phyloP scores from a whole-genome alignment of 495 filamentous ascomycete species.

The Daldinia loculata region DNA sequence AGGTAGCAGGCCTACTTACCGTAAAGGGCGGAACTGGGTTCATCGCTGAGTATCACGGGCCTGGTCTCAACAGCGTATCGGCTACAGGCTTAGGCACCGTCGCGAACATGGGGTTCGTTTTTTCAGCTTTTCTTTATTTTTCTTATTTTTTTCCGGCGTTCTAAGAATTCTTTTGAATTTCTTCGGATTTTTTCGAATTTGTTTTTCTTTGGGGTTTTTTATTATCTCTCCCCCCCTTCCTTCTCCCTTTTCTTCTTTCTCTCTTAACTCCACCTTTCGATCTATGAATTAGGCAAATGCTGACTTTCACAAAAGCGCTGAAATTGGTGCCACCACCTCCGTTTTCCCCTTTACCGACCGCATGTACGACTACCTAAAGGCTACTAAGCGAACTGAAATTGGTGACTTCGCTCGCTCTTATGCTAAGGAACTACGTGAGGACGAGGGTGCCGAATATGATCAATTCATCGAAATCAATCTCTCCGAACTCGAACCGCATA shows the following conservation, averaged over 20 bases:
- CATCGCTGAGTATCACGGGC: slow-evolving; percentile 94
- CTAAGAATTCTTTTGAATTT: background rate
- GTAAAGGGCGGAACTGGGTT: slow-evolving; percentile 98
- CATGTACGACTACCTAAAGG: slow-evolving; percentile 93
- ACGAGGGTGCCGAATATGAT: slow-evolving; percentile 96
- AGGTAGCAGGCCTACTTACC: slow-evolving; percentile 95
- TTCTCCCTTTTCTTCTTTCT: background rate
- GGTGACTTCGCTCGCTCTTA: slow-evolving; percentile 89
- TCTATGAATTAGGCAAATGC: no score
- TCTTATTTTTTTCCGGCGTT: background rate
- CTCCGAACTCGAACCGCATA: slow-evolving; percentile 92
- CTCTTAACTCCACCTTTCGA: no score
- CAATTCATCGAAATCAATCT: slow-evolving; percentile 96
- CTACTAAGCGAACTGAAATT: slow-evolving; percentile 90
- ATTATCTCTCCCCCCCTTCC: background rate
- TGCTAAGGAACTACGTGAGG: slow-evolving; percentile 85
- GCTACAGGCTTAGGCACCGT: slow-evolving; percentile 72
- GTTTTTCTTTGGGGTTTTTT: no score
- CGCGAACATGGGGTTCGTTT: slow-evolving; percentile 72
- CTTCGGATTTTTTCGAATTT: background rate
- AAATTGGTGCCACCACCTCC: slow-evolving; percentile 97
- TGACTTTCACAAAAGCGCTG: slow-evolving; percentile 37
- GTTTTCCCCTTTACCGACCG: slow-evolving; percentile 98
- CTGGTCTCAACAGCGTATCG: slow-evolving; percentile 75
- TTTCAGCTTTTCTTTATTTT: slow-evolving; percentile 13